Conservation (phyloP, 208 protist species). For the Leishmania tarentolae region DNA sequence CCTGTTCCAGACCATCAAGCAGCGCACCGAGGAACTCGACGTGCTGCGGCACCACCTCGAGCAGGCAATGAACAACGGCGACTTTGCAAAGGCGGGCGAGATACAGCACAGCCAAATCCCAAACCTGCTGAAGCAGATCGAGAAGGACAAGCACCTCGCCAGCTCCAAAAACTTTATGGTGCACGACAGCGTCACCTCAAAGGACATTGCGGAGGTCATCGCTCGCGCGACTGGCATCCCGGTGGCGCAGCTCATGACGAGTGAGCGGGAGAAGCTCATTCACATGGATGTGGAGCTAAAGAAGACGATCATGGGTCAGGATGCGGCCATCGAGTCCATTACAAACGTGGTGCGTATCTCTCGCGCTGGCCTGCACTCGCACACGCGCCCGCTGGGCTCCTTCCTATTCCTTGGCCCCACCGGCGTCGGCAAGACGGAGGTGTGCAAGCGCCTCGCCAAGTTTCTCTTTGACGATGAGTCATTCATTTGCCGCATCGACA, state of each 20-base stretch:
- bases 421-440: constrained; percentile 96
- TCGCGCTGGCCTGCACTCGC: constrained; percentile 91
- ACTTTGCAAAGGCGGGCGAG: constrained; percentile 83
- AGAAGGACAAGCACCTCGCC: constrained; percentile 82
- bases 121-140: constrained; percentile 85
- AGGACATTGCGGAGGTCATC: constrained; percentile 96
- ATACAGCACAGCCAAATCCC: constrained; percentile 81
- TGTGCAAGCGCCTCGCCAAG: constrained; percentile 95
- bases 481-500: constrained; percentile 98
- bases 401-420: constrained; percentile 98
- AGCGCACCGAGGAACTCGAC: constrained; percentile 91
- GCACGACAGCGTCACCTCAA: constrained; percentile 93
- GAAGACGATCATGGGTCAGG: constrained; percentile 95
- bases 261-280: constrained; percentile 92
- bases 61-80: constrained; percentile 73
- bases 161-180: constrained; percentile 95
- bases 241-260: constrained; percentile 87
- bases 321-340: constrained; percentile 95
- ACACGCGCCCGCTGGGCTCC: constrained; percentile 93
- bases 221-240: constrained; percentile 98
- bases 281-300: constrained; percentile 88
- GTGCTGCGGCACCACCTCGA: constrained; percentile 82
- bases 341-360: constrained; percentile 96
- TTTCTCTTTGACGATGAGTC: constrained; percentile 98
- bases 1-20: constrained; percentile 89